Percentiles rank a stretch among this genome's conserved stretches.
phyloP scores from a whole-genome alignment of 2,329 filamentous ascomycete genomes.

The Aspergillus latus region DNA sequence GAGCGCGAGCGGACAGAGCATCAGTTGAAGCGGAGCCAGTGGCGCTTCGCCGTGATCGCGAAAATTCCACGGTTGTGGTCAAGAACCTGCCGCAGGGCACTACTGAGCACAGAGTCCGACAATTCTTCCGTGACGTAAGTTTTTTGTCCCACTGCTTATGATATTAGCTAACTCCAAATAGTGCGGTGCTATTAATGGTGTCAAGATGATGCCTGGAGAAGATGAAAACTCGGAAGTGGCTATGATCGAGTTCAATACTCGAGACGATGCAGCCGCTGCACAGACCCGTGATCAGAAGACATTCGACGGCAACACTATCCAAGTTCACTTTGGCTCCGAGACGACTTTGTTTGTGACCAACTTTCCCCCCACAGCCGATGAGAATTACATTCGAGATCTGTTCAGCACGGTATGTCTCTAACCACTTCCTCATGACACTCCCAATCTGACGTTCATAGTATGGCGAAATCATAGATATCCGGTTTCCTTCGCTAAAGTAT shows the following conservation, averaged over 20 bases:
- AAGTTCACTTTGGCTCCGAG: slow-evolving; percentile 71
- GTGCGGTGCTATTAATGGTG: slow-evolving; percentile 78
- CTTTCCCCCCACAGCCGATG: slow-evolving; percentile 63
- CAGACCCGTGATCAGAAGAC: slow-evolving; percentile 78
- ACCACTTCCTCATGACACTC: not conserved
- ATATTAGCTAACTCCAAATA: slow-evolving; percentile 8
- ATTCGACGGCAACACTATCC: slow-evolving; percentile 70
- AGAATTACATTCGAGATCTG: slow-evolving; percentile 55
- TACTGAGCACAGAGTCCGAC: slow-evolving; percentile 70
- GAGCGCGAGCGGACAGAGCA: slow-evolving; percentile 54
- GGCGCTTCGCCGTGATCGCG: slow-evolving; percentile 74
- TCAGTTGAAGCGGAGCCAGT: slow-evolving; percentile 33
- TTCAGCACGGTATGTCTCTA: slow-evolving; percentile 52
- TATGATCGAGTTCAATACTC: slow-evolving; percentile 78
- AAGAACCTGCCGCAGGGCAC: slow-evolving; percentile 70
- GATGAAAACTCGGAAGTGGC: slow-evolving; percentile 65
- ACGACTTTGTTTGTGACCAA: slow-evolving; percentile 89
- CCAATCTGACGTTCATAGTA: slow-evolving; percentile 46
- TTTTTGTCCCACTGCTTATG: not conserved
- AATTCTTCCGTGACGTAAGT: slow-evolving; percentile 78
- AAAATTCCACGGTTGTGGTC: slow-evolving; percentile 83
- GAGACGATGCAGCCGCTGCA: slow-evolving; percentile 78
- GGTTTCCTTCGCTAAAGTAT: slow-evolving; percentile 87
- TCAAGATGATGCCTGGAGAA: slow-evolving; percentile 66
- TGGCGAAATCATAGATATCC: slow-evolving; percentile 79